phyloP scores from a whole-genome alignment of 169 alveolate genomes.

The Amoebophrya sp. region DNA sequence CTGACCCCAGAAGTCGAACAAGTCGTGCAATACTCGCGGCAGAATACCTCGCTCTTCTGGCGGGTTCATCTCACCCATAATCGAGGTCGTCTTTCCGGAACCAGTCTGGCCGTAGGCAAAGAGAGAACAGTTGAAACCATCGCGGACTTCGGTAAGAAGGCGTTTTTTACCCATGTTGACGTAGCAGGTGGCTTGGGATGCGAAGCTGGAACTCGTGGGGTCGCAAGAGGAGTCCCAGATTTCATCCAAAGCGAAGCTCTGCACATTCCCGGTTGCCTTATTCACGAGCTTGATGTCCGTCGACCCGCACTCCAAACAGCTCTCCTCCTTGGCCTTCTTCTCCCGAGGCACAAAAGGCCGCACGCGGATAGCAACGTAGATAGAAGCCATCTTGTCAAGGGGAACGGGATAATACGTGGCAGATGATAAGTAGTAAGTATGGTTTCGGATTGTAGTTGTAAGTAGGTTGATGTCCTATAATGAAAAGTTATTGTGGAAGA shows the following conservation, averaged over 20 bases:
- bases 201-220: not conserved
- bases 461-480: too few relatives aligned
- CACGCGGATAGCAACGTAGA: not conserved
- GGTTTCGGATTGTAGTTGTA: too few relatives aligned
- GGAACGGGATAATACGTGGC: too few relatives aligned
- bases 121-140: slow-evolving; percentile 45
- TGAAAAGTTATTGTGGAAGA: too few relatives aligned
- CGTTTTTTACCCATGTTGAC: not conserved
- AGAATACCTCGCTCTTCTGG: slow-evolving; percentile 44
- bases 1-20: slow-evolving; percentile 7
- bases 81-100: slow-evolving; percentile 48
- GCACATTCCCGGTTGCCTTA: not conserved
- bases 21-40: slow-evolving; percentile 38
- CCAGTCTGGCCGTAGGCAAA: slow-evolving; percentile 51
- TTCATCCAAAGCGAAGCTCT: not conserved
- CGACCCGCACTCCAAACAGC: not conserved
- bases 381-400: not conserved
- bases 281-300: not conserved
- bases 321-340: slow-evolving; percentile 20
- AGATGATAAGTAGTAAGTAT: too few relatives aligned
- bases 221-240: not conserved
- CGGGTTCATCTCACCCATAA: slow-evolving; percentile 42
- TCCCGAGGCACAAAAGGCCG: slow-evolving; percentile 22
- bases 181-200: not conserved
- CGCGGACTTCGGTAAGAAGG: not conserved